Evolutionary conservation across 2,329 filamentous ascomycete species (phyloP).

Genomic region (Cladosporium sp.): DNA sequence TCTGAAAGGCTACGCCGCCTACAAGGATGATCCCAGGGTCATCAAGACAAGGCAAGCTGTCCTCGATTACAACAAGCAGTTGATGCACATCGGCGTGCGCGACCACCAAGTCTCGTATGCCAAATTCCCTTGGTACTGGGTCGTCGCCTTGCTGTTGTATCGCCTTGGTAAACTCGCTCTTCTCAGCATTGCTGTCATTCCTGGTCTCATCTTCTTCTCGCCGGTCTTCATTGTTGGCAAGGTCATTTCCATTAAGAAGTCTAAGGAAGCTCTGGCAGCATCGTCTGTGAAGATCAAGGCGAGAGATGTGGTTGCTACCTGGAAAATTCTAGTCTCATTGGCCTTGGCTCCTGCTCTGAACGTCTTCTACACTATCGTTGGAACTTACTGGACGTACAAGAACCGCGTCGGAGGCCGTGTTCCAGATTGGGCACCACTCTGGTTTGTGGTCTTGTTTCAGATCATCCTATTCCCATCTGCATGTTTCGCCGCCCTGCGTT

Average conservation of each 20-base stretch:
- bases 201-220: slow-evolving; percentile 80
- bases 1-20: slow-evolving; percentile 84
- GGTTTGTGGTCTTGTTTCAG: slow-evolving; percentile 68
- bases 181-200: slow-evolving; percentile 75
- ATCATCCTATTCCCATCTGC: slow-evolving; percentile 80
- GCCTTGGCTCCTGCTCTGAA: slow-evolving; percentile 79
- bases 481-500: slow-evolving; percentile 87
- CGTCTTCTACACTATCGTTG: slow-evolving; percentile 70
- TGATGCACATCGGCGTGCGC: slow-evolving; percentile 79
- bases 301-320: slow-evolving; percentile 85
- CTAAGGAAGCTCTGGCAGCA: slow-evolving; percentile 75
- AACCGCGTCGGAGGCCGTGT: slow-evolving; percentile 81
- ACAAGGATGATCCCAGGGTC: slow-evolving; percentile 86
- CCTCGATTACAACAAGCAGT: slow-evolving; percentile 78
- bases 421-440: slow-evolving; percentile 75
- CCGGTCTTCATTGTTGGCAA: slow-evolving; percentile 84
- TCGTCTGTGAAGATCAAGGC: slow-evolving; percentile 87
- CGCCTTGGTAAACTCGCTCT: slow-evolving; percentile 72
- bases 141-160: slow-evolving; percentile 73
- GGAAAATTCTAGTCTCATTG: slow-evolving; percentile 87
- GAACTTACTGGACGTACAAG: slow-evolving; percentile 72
- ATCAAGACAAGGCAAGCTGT: slow-evolving; percentile 70
- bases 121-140: slow-evolving; percentile 71
- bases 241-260: slow-evolving; percentile 75
- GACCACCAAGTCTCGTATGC: slow-evolving; percentile 95